phyloP scores from a whole-genome alignment of 768 basidiomycete genomes.

The Lentinula boryana region DNA sequence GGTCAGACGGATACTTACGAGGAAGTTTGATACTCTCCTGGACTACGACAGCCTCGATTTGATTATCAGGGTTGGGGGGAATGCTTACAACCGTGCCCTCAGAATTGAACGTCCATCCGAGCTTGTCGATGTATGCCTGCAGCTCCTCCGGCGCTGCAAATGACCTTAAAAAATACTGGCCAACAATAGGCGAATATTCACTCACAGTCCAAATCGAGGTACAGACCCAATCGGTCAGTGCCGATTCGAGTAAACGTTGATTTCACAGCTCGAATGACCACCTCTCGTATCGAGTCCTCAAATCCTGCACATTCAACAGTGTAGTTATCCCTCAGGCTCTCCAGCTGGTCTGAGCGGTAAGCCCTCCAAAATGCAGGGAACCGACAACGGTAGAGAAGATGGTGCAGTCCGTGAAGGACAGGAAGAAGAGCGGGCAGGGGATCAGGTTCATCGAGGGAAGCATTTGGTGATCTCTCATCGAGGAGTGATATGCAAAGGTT shows the following conservation, averaged over 20 bases:
- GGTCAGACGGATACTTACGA: conserved; percentile 45
- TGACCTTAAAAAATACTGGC: background rate
- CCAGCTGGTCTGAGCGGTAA: conserved; percentile 66
- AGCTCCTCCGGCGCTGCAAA: conserved; percentile 46
- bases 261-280: conserved; percentile 70
- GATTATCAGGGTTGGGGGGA: conserved; percentile 83
- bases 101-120: conserved; percentile 62
- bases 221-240: conserved; percentile 59
- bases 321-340: conserved; percentile 77
- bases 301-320: conserved; percentile 81
- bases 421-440: conserved; percentile 70
- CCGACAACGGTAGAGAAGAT: conserved; percentile 74
- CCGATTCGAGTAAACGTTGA: conserved; percentile 75
- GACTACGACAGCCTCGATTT: conserved; percentile 79
- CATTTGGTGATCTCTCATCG: conserved; percentile 57
- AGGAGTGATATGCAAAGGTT: conserved; percentile 91
- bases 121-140: conserved; percentile 50
- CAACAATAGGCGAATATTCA: background rate
- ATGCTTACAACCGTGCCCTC: conserved; percentile 53
- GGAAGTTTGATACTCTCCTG: conserved; percentile 78
- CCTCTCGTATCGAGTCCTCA: conserved; percentile 75
- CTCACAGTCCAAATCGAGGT: conserved; percentile 62
- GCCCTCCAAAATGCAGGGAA: conserved; percentile 83
- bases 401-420: conserved; percentile 58
- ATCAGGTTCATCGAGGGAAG: conserved; percentile 72